These are phyloP conservation scores for Yarrowia sp. DNA, from an alignment of 805 yeast genomes.

Conservation along the genomic window DNA sequence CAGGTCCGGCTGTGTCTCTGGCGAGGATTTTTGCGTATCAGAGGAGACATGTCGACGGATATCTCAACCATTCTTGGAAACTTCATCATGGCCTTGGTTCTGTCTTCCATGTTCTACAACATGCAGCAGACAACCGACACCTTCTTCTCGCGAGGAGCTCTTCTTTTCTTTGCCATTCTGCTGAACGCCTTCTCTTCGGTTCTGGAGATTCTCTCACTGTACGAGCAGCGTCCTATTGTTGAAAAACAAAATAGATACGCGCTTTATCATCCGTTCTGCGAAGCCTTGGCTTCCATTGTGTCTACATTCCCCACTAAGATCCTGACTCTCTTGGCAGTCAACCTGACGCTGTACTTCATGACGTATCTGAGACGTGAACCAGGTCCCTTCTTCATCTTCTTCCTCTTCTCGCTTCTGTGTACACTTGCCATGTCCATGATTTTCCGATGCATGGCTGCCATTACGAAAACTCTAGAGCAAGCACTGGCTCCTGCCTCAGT, in stretches of 20 bases:
- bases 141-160: conserved; percentile 57
- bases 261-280: conserved; percentile 60
- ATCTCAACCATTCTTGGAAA: conserved; percentile 48
- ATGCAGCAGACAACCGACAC: conserved; percentile 50
- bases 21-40: conserved; percentile 52
- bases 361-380: conserved; percentile 51
- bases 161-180: conserved; percentile 56
- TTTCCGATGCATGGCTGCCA: conserved; percentile 46
- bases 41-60: conserved; percentile 52
- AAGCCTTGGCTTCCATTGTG: conserved; percentile 59
- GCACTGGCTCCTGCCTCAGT: conserved; percentile 50
- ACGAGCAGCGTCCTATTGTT: conserved; percentile 52
- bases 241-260: conserved; percentile 60
- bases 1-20: conserved; percentile 30
- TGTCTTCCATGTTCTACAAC: conserved; percentile 56
- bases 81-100: conserved; percentile 50
- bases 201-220: conserved; percentile 46
- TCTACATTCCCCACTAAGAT: conserved; percentile 57
- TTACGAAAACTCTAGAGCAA: conserved; percentile 40
- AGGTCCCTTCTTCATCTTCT: conserved; percentile 55
- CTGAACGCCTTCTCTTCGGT: conserved; percentile 48
- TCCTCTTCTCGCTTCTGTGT: conserved; percentile 45
- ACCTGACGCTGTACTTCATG: conserved; percentile 53
- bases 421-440: conserved; percentile 58
- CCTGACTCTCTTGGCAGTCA: conserved; percentile 47